Evolutionary conservation across 129 eudicot species (phyloP).

Genomic region (Gnaphalium uliginosum): DNA sequence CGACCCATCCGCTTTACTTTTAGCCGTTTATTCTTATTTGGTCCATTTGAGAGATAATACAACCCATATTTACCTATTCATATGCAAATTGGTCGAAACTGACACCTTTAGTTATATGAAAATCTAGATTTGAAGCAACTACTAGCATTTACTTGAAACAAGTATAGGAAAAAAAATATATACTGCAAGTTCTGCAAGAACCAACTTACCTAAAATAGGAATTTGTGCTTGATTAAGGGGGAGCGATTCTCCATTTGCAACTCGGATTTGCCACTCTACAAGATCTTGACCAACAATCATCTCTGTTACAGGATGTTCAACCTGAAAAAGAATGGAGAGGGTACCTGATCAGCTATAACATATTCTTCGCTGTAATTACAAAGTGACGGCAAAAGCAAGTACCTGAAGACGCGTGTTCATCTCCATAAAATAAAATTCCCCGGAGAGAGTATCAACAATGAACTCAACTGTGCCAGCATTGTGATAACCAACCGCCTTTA

Average conservation of each 20-base stretch:
- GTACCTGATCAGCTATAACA: slow-evolving; percentile 12
- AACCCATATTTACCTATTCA: neutral
- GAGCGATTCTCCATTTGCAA: slow-evolving; percentile 94
- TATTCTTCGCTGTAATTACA: slow-evolving; percentile 2
- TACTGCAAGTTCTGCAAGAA: slow-evolving; percentile 15
- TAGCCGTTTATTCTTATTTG: neutral
- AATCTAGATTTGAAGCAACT: neutral
- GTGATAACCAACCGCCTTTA: slow-evolving; percentile 88
- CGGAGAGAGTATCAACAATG: slow-evolving; percentile 85
- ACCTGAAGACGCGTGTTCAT: slow-evolving; percentile 99
- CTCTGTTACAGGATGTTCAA: slow-evolving; percentile 99
- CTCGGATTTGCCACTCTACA: slow-evolving; percentile 99
- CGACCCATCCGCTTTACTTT: neutral
- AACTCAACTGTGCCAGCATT: slow-evolving; percentile 98
- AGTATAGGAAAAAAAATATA: slow-evolving; percentile 9
- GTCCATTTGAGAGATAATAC: neutral
- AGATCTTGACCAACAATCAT: slow-evolving; percentile 99
- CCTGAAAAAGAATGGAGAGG: slow-evolving; percentile 43
- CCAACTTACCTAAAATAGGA: slow-evolving; percentile 73
- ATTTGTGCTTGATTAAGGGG: slow-evolving; percentile 77
- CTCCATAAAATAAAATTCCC: slow-evolving; percentile 96
- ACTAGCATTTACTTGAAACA: neutral
- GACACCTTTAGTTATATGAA: neutral
- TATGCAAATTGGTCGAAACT: neutral
- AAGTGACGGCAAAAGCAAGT: slow-evolving; percentile 24